phyloP scores from a whole-genome alignment of 2,329 filamentous ascomycete genomes.

The Apiospora pterosperma region DNA sequence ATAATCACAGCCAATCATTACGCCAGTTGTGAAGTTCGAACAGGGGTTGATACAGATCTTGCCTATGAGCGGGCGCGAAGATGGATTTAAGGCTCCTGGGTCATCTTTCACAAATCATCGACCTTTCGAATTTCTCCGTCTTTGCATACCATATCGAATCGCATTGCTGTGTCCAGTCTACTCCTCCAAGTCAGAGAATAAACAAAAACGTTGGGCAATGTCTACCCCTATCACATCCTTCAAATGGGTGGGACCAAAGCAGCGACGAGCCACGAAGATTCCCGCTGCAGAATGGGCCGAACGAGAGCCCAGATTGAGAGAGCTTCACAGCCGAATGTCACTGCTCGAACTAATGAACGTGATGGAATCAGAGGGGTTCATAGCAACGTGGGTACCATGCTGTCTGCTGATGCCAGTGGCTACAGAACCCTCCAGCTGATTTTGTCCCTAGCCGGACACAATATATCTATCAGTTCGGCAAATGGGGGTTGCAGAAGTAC shows the following conservation, averaged over 20 bases:
- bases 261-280: background rate
- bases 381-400: background rate
- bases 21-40: no score
- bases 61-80: no score
- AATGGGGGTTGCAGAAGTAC: background rate
- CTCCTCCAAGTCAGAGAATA: no score
- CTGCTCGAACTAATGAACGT: background rate
- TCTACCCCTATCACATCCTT: background rate
- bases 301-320: background rate
- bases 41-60: no score
- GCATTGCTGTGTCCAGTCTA: no score
- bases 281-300: background rate
- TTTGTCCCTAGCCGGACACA: background rate
- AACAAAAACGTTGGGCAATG: no score
- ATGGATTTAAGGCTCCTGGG: no score
- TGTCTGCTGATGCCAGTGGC: background rate
- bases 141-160: no score
- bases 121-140: no score
- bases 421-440: background rate
- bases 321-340: background rate
- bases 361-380: background rate
- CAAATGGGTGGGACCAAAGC: background rate
- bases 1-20: no score
- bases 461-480: background rate
- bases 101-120: no score